These are phyloP conservation scores for Russula virescens DNA, from an alignment of 768 basidiomycete genomes.

Conservation along the genomic window DNA sequence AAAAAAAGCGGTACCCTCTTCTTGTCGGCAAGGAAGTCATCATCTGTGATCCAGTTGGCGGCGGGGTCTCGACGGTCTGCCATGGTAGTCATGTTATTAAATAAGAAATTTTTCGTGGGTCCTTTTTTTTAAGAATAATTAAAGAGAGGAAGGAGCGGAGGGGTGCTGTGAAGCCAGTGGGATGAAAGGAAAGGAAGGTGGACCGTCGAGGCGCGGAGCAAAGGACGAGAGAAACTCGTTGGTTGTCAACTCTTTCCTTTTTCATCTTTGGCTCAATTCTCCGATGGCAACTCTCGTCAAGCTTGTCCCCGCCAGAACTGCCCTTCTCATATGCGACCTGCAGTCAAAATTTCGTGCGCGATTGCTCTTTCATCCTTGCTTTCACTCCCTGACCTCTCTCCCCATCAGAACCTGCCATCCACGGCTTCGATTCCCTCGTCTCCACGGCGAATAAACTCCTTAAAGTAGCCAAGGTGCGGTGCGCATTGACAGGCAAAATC, in stretches of 20 bases:
- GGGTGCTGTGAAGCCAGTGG: constrained; percentile 33
- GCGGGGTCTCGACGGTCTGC: constrained; percentile 38
- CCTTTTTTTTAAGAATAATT: constrained; percentile 8
- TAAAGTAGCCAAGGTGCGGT: constrained; percentile 58
- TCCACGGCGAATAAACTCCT: constrained; percentile 70
- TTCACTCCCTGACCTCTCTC: no score
- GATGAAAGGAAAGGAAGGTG: constrained; percentile 33
- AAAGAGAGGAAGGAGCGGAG: constrained; percentile 31
- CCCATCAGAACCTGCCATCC: constrained; percentile 45
- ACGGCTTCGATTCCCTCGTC: constrained; percentile 67
- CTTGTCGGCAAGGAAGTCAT: constrained; percentile 35
- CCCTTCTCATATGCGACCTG: constrained; percentile 82
- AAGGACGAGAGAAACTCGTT: constrained; percentile 25
- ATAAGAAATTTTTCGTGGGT: constrained; percentile 26
- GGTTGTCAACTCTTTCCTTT: not conserved
- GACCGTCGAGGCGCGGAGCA: constrained; percentile 29
- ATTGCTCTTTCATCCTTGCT: not conserved
- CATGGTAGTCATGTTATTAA: constrained; percentile 24
- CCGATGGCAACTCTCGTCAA: constrained; percentile 27
- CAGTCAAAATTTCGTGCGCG: constrained; percentile 67
- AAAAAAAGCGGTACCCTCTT: constrained; percentile 36
- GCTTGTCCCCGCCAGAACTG: constrained; percentile 36
- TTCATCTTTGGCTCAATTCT: not conserved
- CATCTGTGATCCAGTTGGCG: constrained; percentile 30
- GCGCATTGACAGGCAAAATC: not conserved